Evolutionary conservation across 768 basidiomycete species (phyloP).

Genomic region (Rickenella mellea): DNA sequence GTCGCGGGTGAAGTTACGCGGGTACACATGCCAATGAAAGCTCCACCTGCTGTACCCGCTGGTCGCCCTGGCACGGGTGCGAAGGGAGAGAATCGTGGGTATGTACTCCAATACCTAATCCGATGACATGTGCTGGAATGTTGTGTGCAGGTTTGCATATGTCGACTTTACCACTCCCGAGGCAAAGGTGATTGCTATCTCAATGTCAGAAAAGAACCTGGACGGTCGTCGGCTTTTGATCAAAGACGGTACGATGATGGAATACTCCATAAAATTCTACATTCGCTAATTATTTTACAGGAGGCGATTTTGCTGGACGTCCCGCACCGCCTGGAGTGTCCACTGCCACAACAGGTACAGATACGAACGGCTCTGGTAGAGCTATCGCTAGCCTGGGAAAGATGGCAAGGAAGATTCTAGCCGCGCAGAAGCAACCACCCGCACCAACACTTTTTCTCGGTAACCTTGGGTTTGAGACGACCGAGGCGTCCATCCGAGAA

Average conservation of each 20-base stretch:
- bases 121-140: slow-evolving; percentile 13
- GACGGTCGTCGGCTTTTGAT: slow-evolving; percentile 86
- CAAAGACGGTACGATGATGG: slow-evolving; percentile 60
- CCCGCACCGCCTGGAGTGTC: slow-evolving; percentile 40
- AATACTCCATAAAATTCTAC: slow-evolving; percentile 3
- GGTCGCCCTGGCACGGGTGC: slow-evolving; percentile 28
- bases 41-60: slow-evolving; percentile 22
- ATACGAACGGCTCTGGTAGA: slow-evolving; percentile 22
- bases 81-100: slow-evolving; percentile 74
- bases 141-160: slow-evolving; percentile 73
- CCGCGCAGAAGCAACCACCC: slow-evolving; percentile 71
- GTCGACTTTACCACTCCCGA: slow-evolving; percentile 84
- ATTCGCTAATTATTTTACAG: slow-evolving; percentile 26
- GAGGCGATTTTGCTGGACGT: slow-evolving; percentile 64
- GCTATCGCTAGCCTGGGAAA: slow-evolving; percentile 40
- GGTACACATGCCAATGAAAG: slow-evolving; percentile 79
- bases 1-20: slow-evolving; percentile 68
- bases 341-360: slow-evolving; percentile 19
- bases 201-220: slow-evolving; percentile 70
- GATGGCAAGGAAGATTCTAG: slow-evolving; percentile 69
- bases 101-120: slow-evolving; percentile 19
- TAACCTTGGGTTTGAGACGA: slow-evolving; percentile 87
- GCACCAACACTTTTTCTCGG: slow-evolving; percentile 87
- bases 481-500: slow-evolving; percentile 62
- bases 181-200: slow-evolving; percentile 65